A percentile compares a stretch with the other conserved stretches of the same genome.
These are phyloP conservation scores for Cicer judaicum DNA, from an alignment of 306 rosid species.

Conservation along the genomic window DNA sequence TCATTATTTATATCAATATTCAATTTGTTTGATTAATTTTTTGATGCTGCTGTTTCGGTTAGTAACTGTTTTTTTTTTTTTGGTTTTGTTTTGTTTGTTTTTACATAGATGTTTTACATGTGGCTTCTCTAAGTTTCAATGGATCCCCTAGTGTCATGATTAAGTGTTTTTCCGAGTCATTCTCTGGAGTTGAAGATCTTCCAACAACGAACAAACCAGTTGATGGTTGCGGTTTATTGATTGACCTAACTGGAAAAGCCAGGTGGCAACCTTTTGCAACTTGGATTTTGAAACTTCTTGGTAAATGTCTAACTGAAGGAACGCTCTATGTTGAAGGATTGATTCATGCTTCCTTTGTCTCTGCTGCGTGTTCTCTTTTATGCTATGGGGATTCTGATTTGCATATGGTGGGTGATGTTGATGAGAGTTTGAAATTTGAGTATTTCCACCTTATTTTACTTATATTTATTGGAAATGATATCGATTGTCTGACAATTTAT, in stretches of 20 bases:
- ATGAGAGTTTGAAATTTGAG: slow-evolving; percentile 32
- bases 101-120: slow-evolving; percentile 67
- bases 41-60: not conserved
- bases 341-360: slow-evolving; percentile 62
- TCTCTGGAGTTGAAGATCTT: slow-evolving; percentile 65
- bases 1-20: no score
- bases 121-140: slow-evolving; percentile 52
- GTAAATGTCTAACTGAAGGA: slow-evolving; percentile 83
- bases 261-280: slow-evolving; percentile 86
- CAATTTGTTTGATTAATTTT: no score
- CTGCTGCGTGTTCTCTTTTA: slow-evolving; percentile 74
- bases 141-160: slow-evolving; percentile 57
- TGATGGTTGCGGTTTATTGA: slow-evolving; percentile 71
- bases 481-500: slow-evolving; percentile 46
- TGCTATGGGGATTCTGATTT: slow-evolving; percentile 85
- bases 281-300: slow-evolving; percentile 81
- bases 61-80: not conserved
- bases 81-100: slow-evolving; percentile 12
- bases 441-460: slow-evolving; percentile 25
- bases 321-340: slow-evolving; percentile 89
- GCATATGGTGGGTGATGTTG: slow-evolving; percentile 70
- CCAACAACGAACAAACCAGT: slow-evolving; percentile 59
- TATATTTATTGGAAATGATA: not conserved
- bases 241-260: slow-evolving; percentile 60
- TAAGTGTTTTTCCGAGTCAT: slow-evolving; percentile 70